Base-by-base conservation (phyloP, 768 basidiomycete genomes). In the Kwoniella shandongensis region DNA sequence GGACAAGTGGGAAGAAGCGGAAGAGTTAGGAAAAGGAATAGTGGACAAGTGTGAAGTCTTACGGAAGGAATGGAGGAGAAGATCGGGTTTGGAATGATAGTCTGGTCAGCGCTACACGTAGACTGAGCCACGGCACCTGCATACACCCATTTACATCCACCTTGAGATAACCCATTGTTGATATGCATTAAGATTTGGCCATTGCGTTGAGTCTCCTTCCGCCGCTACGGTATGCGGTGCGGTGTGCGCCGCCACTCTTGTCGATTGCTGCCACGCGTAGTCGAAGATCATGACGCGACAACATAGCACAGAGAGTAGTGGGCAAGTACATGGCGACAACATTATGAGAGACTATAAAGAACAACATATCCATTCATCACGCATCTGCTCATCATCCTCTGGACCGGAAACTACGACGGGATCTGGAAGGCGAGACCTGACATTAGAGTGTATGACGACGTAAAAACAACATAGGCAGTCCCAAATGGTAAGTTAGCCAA, bases 1-100 rank as follows among this genome's bases (percentile, higher is more conserved):
- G 11, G 70, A 69, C 42, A 22, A 53, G 23, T 67, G 67, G 63
- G 63, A 63, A 32, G 42, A 50, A 18, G 60, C 59, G 8, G 54
- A 55, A 23, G 54, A 56, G n/a, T 20, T 71, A 4, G 59, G 64
- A n/a, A 44, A 52, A 45, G 57, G 45, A 22, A 46, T 65, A 12
- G 23, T 65, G 20, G 44, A 55, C 44, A 39, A 51, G 27, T 71
- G 69, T 40, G 66, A 67, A 54, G 27, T 25, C 15, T 27, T 67
- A 4, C 48, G 69, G 23, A 32, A 45, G 38, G 65, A 70, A 27
- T 69, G 62, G 61, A 54, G 62, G 46, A 50, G 61, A 40, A 17
- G 48, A 40, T 60, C 64, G 35, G 61, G 68, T 1, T 22, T 66
- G 12, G 63, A 67, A 32, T 69, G 26, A 44, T 40, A 6, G 44